These are phyloP conservation scores for Epichloe festucae DNA, from an alignment of 2,329 filamentous ascomycete species.

Conservation along the genomic window DNA sequence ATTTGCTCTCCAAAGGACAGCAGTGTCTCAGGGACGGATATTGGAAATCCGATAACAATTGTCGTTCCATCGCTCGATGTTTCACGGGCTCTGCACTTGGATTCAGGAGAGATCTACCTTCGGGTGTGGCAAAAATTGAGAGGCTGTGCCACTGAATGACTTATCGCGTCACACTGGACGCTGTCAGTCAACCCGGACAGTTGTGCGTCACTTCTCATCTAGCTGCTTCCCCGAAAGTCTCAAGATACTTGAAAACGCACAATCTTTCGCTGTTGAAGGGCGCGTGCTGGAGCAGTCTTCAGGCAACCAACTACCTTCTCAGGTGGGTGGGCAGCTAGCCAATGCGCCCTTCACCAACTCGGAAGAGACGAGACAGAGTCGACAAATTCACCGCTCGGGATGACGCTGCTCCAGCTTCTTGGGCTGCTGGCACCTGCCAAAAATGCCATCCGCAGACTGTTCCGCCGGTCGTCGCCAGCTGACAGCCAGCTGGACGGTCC, in stretches of 20 bases:
- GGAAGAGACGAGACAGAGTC: background rate
- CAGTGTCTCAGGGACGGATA: no score
- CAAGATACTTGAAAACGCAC: no score
- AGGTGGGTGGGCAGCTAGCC: no score
- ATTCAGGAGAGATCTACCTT: background rate
- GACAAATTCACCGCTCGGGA: conserved; percentile 2
- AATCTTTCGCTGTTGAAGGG: no score
- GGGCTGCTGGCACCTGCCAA: conserved; percentile 19
- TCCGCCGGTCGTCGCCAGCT: conserved; percentile 16
- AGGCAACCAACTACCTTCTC: no score
- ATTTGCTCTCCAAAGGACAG: no score
- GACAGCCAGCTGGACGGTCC: conserved; percentile 6
- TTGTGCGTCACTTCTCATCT: background rate
- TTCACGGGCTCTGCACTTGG: background rate
- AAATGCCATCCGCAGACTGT: conserved; percentile 18
- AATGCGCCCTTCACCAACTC: no score
- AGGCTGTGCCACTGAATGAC: background rate
- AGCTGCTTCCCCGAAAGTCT: no score
- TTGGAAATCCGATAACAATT: no score
- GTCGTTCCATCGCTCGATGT: no score
- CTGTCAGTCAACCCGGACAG: background rate
- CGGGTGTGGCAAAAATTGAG: background rate
- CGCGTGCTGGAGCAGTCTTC: no score
- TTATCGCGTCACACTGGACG: background rate
- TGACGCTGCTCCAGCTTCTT: conserved; percentile 17